Base-by-base conservation (phyloP, 78 protist species). In the Dictyostelium citrinum region DNA sequence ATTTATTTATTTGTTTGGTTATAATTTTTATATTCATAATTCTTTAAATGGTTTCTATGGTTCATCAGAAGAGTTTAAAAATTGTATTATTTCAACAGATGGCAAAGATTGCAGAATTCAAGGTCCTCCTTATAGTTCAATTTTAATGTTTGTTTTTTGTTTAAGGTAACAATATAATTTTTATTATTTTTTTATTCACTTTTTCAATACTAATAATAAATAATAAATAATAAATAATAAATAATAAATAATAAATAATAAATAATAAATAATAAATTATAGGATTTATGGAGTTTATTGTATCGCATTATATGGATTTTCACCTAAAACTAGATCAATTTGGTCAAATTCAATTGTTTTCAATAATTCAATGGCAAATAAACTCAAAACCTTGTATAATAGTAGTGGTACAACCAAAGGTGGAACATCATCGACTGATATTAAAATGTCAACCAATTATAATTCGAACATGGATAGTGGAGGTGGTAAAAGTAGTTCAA, bases 261-360 rank as follows among this genome's bases (percentile, higher is more conserved):
- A n/a, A n/a, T 14, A 55, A 20, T 14, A 20, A 4, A 12, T 0
- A 55, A 55, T 5, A 55, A 55, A 55, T 20, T 55, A 5, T 35
- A 72, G 93, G n/a, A 78, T 78, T 17, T 88, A 41, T 88, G 93
- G 83, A 33, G 58, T 78, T 33, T 58, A 64, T 88, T 7, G 51
- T 12, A 43, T 76, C 58, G 22, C 80, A 31, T 58, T 84, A 46
- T 39, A 75, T 74, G 91, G 91, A n/a, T n/a, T 12, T 10, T 24
- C 70, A 12, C 41, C 43, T 2, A 72, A 80, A 51, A 20, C 82
- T 3, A 14, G 16, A 12, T 37, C 60, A 4, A 84, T 84, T 39
- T 84, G 91, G 91, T 9, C 35, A 71, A 11, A 71, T 5, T 84
- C 91, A 16, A 17, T 84, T 10, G 12, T 83, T 12, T 83, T 83